Conservation (phyloP, 2,329 filamentous ascomycete species). For the Lasiodiplodia gonubiensis region DNA sequence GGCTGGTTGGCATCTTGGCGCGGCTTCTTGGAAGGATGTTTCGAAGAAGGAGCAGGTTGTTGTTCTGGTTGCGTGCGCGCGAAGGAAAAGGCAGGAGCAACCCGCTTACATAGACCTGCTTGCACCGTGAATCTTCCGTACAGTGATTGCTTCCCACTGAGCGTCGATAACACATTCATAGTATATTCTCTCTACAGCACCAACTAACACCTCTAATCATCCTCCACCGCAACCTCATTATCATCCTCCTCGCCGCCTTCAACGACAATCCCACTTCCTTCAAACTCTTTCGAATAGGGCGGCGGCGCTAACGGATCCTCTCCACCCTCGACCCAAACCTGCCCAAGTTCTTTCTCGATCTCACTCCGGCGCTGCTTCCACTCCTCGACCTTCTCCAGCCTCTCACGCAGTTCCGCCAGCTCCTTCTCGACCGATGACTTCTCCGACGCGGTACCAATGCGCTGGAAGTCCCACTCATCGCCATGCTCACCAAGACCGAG, state of each 20-base stretch:
- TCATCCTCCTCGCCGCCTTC: conserved; percentile 12
- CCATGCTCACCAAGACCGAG: conserved; percentile 80
- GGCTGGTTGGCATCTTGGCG: too few species aligned
- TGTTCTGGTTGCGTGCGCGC: too few species aligned
- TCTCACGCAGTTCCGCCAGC: conserved; percentile 79
- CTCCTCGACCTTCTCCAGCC: conserved; percentile 78
- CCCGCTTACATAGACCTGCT: too few species aligned
- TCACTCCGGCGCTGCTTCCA: conserved; percentile 80
- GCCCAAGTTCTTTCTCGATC: conserved; percentile 80
- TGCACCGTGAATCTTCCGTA: too few species aligned
- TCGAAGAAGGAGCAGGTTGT: too few species aligned
- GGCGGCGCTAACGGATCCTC: conserved; percentile 46
- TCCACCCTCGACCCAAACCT: conserved; percentile 62
- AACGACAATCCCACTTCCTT: conserved; percentile 2
- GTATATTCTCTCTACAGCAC: background rate
- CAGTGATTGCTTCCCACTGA: too few species aligned
- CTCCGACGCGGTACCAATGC: conserved; percentile 91
- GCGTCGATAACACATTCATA: background rate
- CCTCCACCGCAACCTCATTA: conserved; percentile 18
- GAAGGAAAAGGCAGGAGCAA: too few species aligned
- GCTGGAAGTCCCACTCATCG: conserved; percentile 90
- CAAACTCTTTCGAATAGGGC: conserved; percentile 38
- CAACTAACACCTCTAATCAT: background rate
- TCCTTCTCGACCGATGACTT: conserved; percentile 94
- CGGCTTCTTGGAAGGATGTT: too few species aligned